These are phyloP conservation scores for Acer negundo DNA, from an alignment of 345 rosid genomes.

Conservation along the genomic window DNA sequence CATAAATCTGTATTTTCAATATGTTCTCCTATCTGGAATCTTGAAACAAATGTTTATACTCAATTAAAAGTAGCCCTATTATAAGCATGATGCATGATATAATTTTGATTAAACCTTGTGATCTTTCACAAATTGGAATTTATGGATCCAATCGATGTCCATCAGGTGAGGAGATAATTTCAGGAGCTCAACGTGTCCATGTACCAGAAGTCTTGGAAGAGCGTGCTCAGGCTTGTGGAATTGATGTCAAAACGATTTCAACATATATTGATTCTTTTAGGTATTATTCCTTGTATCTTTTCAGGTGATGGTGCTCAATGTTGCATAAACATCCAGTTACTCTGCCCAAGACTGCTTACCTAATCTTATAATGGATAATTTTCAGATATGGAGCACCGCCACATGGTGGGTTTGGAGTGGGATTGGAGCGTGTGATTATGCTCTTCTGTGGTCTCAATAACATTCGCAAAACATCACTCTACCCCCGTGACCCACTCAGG, in stretches of 20 bases:
- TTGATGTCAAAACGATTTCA: slow-evolving; percentile 73
- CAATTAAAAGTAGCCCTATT: not conserved
- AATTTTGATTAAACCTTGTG: not conserved
- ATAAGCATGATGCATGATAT: not conserved
- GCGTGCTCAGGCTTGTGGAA: slow-evolving; percentile 72
- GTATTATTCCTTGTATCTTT: slow-evolving; percentile 29
- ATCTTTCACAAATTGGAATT: slow-evolving; percentile 1
- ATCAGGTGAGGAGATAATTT: slow-evolving; percentile 92
- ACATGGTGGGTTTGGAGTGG: slow-evolving; percentile 92
- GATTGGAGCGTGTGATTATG: slow-evolving; percentile 89
- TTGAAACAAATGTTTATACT: not conserved
- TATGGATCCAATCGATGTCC: slow-evolving; percentile 13
- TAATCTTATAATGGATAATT: slow-evolving; percentile 9
- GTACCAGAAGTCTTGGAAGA: slow-evolving; percentile 65
- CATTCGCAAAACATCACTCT: slow-evolving; percentile 77
- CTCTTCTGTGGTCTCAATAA: slow-evolving; percentile 76
- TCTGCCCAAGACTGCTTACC: not conserved
- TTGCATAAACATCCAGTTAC: not conserved
- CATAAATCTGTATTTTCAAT: not conserved
- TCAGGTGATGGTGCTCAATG: not conserved
- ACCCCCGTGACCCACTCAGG: slow-evolving; percentile 85
- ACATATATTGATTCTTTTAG: slow-evolving; percentile 88
- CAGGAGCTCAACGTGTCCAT: slow-evolving; percentile 96
- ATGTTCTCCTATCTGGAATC: not conserved
- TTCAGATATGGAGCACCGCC: slow-evolving; percentile 83